Conservation (phyloP, 208 protist species). For the Novymonas esmeraldas region DNA sequence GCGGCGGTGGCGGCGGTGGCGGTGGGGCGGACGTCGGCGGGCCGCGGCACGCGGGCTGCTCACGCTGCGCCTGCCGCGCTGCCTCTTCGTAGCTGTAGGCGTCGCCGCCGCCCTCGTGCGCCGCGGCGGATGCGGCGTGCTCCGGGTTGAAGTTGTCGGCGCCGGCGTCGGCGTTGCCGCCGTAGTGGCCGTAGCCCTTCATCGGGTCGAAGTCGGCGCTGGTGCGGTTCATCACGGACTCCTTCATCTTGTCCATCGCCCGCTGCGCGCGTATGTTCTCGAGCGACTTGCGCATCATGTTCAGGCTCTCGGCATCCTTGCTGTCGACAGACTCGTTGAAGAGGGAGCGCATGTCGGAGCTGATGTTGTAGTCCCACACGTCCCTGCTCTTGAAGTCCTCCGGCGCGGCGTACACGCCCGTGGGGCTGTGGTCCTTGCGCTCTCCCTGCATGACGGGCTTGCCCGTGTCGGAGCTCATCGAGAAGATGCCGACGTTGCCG, state of each 20-base stretch:
- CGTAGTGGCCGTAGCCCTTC: slow-evolving; percentile 51
- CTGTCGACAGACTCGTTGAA: slow-evolving; percentile 74
- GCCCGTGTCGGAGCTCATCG: slow-evolving; percentile 41
- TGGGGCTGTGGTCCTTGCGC: slow-evolving; percentile 84
- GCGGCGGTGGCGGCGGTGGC: slow-evolving; percentile 8
- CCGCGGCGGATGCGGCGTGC: slow-evolving; percentile 13
- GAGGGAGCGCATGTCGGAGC: slow-evolving; percentile 70
- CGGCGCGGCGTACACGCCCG: slow-evolving; percentile 72
- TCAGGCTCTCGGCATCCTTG: slow-evolving; percentile 79
- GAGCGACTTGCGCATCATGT: slow-evolving; percentile 86
- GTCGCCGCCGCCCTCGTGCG: slow-evolving; percentile 2
- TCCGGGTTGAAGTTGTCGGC: slow-evolving; percentile 58
- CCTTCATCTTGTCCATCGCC: slow-evolving; percentile 88
- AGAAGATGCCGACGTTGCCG: slow-evolving; percentile 63
- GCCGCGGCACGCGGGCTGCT: slow-evolving; percentile 5
- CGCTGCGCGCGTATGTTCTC: slow-evolving; percentile 84
- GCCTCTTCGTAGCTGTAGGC: slow-evolving; percentile 24
- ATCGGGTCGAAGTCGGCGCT: slow-evolving; percentile 26
- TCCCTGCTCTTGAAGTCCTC: slow-evolving; percentile 87
- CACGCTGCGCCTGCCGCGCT: slow-evolving; percentile 10
- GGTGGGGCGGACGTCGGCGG: background rate
- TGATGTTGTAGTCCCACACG: slow-evolving; percentile 84
- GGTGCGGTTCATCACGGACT: slow-evolving; percentile 64
- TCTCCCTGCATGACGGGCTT: slow-evolving; percentile 75
- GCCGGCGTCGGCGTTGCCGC: slow-evolving; percentile 39